Conservation (phyloP, 306 rosid species). For the Geum urbanum region DNA sequence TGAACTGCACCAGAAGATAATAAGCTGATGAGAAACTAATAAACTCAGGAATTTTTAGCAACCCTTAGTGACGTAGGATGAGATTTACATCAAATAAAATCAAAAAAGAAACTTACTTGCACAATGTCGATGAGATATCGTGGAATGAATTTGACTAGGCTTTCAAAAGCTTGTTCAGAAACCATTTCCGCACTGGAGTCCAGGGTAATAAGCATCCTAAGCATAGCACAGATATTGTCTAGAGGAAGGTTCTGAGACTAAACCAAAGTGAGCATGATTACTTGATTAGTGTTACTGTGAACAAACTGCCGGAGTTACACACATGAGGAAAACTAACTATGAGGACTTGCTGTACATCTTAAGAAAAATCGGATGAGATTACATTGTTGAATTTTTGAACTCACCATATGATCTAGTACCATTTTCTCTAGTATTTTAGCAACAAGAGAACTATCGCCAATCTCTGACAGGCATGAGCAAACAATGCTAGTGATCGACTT, state of each 20-base stretch:
- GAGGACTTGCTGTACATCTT: background rate
- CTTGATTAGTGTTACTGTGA: background rate
- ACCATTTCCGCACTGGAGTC: slow-evolving; percentile 56
- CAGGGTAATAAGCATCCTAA: slow-evolving; percentile 50
- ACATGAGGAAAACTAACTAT: slow-evolving; percentile 1
- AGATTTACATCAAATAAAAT: too few relatives aligned
- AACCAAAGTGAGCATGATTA: slow-evolving; percentile 16
- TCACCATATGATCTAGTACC: slow-evolving; percentile 53
- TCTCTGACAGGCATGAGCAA: slow-evolving; percentile 51
- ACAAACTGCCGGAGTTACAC: background rate
- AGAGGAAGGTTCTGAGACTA: slow-evolving; percentile 53
- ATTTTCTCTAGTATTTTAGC: slow-evolving; percentile 51
- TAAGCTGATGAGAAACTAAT: background rate
- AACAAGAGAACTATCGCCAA: slow-evolving; percentile 64
- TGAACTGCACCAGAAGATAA: slow-evolving; percentile 36
- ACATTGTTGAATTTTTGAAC: slow-evolving; percentile 24
- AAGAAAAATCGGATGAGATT: background rate
- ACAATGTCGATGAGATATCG: slow-evolving; percentile 54
- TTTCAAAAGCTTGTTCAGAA: slow-evolving; percentile 45
- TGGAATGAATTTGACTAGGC: slow-evolving; percentile 46
- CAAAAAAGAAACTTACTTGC: slow-evolving; percentile 42
- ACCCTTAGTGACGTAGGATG: background rate
- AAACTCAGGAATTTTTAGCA: background rate
- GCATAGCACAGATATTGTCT: slow-evolving; percentile 63
- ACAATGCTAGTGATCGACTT: slow-evolving; percentile 42